Base-by-base conservation (phyloP, 495 filamentous ascomycete genomes). In the Aspergillus sparsus region DNA sequence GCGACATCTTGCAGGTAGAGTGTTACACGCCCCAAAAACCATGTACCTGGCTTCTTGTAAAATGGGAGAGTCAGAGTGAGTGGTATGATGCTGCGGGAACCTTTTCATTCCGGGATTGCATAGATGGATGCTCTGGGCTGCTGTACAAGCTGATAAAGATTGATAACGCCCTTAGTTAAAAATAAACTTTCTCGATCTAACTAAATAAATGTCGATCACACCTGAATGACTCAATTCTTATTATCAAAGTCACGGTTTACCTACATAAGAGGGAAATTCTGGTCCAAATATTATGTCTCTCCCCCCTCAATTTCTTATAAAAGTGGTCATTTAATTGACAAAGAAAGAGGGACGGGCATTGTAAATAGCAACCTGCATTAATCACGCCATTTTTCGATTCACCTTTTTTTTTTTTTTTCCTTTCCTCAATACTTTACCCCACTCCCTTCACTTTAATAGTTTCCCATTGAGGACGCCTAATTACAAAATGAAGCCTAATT, bases 71-170 rank as follows among this genome's bases (percentile, higher is more conserved):
- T 45, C 36, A 49, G 41, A 36, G 58, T 21, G 49, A 42, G 69
- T 73, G 65, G 68, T 70, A 68, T 62, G 71, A 74, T 68, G 61
- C 52, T 53, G 61, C 58, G 61, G 62, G 63, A 66, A 59, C 56
- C 36, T 37, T 31, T 49, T 32, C 65, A 27, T 27, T 1, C 21
- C 21, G 21, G 60, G 59, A 62, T 33, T 41, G 66, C 69, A 36
- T 21, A 7, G 47, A 3, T 62, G 71, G 70, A 21, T 15, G 47
- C 33, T 62, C 32, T 64, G 59, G 8, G 18, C 4, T 46, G 47
- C 72, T 72, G 67, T 71, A 73, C n/a, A 13, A 47, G 27, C 36
- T 33, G 57, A 65, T 63, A 66, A 66, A 42, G 57, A 55, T 55
- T 55, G 61, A 66, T 63, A 62, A 57, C 52, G 50, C 35, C 34